Base-by-base conservation (phyloP, 106 monocot species). In the Platanthera guangdongensis region DNA sequence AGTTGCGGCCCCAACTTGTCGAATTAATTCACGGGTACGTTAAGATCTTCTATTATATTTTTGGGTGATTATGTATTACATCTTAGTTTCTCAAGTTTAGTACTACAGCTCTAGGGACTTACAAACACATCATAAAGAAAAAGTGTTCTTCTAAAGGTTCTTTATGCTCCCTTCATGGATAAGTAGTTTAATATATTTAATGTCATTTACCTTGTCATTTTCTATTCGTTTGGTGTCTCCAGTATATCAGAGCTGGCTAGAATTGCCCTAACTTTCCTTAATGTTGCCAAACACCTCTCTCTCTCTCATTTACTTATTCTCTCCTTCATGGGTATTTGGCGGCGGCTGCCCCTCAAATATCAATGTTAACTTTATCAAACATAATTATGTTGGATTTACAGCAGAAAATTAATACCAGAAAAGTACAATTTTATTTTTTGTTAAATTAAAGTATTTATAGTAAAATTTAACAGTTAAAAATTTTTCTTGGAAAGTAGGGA, bases 21-120 rank as follows among this genome's bases (percentile, higher is more conserved):
- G 80, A 83, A 22, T 79, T 95, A 77, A 80, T 92, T 18, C 86
- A 87, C 50, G 81, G 95, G 95, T 95, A 85, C 46, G 81, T n/a
- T 12, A 67, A 10, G 2, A 7, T 16, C 47, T 48, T 65, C n/a
- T 30, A 4, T 30, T 4, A 65, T 11, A 12, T 30, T 32, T 32
- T 65, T 65, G 18, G 21, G 59, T 60, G 8, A 60, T 60, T 60
- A 4, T 8, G 18, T 60, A 19, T 60, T 60, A 60, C 19, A 60
- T 19, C 19, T 60, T 18, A 60, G 18, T 19, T 8, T 9, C 59
- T 60, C 19, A 60, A 60, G 12, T 55, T 55, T 55, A 55, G 19
- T 60, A 2, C 21, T 47, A 9, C 0, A 53, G 21, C 15, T 9
- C 21, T 81, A 10, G 59, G 59, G 59, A 7, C 5, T 60, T 60